phyloP scores from a whole-genome alignment of 2,329 filamentous ascomycete species.

The Ophiocordyceps camponoti-saundersi region DNA sequence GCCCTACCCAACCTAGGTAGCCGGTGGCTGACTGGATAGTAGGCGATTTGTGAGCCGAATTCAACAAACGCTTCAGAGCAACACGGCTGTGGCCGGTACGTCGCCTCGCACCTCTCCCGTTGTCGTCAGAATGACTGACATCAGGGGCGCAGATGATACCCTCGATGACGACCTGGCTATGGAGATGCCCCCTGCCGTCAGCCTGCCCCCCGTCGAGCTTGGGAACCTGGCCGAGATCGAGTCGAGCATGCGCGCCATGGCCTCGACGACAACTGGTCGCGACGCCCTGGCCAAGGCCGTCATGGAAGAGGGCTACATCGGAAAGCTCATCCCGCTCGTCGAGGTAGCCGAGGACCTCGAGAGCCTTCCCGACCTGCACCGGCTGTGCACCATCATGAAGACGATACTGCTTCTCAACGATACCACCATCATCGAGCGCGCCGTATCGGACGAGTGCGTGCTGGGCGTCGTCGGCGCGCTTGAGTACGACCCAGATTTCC shows the following conservation, averaged over 20 bases:
- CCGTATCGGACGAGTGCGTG: slow-evolving; percentile 78
- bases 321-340: slow-evolving; percentile 72
- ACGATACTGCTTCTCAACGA: slow-evolving; percentile 88
- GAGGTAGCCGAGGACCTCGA: slow-evolving; percentile 83
- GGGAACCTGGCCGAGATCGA: slow-evolving; percentile 74
- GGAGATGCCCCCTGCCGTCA: slow-evolving; percentile 53
- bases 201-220: slow-evolving; percentile 65
- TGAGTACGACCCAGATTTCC: slow-evolving; percentile 97
- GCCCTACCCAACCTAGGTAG: too few relatives aligned
- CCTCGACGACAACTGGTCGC: slow-evolving; percentile 55
- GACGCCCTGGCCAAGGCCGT: slow-evolving; percentile 81
- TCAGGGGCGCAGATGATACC: slow-evolving; percentile 47
- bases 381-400: slow-evolving; percentile 96
- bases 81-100: slow-evolving; percentile 1
- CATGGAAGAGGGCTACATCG: slow-evolving; percentile 70
- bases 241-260: slow-evolving; percentile 63
- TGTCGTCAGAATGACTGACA: slow-evolving; percentile 8
- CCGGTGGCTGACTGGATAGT: slow-evolving; percentile 7
- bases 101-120: background rate
- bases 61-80: slow-evolving; percentile 54
- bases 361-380: slow-evolving; percentile 70
- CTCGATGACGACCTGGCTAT: slow-evolving; percentile 73
- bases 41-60: slow-evolving; percentile 87
- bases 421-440: slow-evolving; percentile 81
- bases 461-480: slow-evolving; percentile 86